Base-by-base conservation (phyloP, 2,329 filamentous ascomycete species). In the Colletotrichum falcatum region DNA sequence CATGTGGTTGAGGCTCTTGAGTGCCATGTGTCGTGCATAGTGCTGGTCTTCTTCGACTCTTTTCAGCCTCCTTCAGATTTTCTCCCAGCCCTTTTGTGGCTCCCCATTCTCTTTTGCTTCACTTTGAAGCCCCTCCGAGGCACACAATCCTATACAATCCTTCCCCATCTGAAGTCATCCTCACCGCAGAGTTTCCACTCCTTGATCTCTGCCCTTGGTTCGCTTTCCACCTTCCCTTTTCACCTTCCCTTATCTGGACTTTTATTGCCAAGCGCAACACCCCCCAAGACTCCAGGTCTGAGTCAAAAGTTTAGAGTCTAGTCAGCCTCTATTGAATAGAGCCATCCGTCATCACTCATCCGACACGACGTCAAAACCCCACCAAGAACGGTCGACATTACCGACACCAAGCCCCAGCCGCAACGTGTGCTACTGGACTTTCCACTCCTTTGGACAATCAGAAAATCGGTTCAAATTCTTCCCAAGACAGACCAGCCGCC, bases 241-340 rank as follows among this genome's bases (percentile, higher is more conserved):
- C 56, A 67, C 56, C 44, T 46, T 59, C 44, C 65, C 58, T 59
- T 58, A 39, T 53, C 39, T 55, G 53, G 44, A 54, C 33, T 48
- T 48, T 39, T 33, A 51, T 53, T 62, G 58, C 68, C 51, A 68
- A 68, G 64, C 33, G 46, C 59, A 61, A 37, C 33, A 8, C 23
- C 26, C 16, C 16, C 12, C 23, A 51, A 28, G n/a, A 23, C 59
- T 55, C 30, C 28, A 18, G 23, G 59, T 61, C 33, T 61, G 28
- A 56, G 54, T 56, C 35, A 56, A 37, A 18, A 51, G 39, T 51
- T 30, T 23, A 39, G 20, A 39, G 30, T 61, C 59, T 30, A 46
- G 61, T 46, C 28, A 61, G 63, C 18, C 61, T 61, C 69, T 71
- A 65, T 71, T 65, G 66, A 65, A 33, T 70, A 70, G 69, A 51